Evolutionary conservation across 352 stramenopile species (phyloP), one percentile per base, ranked within the genome.

Genomic region (Phytophthora multivora): DNA sequence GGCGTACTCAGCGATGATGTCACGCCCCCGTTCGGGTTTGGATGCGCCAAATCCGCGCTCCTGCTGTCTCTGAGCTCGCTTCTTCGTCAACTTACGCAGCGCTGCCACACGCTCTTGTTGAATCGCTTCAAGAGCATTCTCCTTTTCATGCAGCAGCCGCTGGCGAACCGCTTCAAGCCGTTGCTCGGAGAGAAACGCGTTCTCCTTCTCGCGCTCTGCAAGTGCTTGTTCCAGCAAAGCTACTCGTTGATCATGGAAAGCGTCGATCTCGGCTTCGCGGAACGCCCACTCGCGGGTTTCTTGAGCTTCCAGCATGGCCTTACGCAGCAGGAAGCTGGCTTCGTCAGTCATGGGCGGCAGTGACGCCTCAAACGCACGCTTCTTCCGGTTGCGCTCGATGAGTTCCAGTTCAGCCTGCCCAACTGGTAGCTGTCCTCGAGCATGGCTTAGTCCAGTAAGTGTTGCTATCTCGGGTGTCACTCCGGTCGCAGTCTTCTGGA

Each of bases 271-370:
- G n/a, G 71, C 69, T 69, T 98, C 91, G 9, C 90, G 81, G 47
- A 91, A 88, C 26, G 84, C 78, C 80, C 89, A 98, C 54, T 97
- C 92, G 26, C 75, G 74, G 21, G 89, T 87, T 63, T 98, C 95
- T 63, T 98, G 93, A 46, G 88, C 71, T 71, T 98, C 91, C 69
- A 98, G 91, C 72, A 98, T 93, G 19, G 53, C 63, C 57, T 98
- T 98, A 11, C 95, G 86, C 21, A 98, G 54, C 19, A 83, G 28
- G 45, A 98, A 96, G 35, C 76, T 96, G 6, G 91, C 94, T 54
- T 98, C 95, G 66, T 98, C 95, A 12, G 95, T 98, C 80, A 98
- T 97, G 4, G 95, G 94, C 15, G 93, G 95, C 35, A 98, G 60
- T 21, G 87, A 88, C 12, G 77, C 80, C 43, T 98, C 86, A 18